Conservation (phyloP, 768 basidiomycete species). For the Naganishia antarctica region DNA sequence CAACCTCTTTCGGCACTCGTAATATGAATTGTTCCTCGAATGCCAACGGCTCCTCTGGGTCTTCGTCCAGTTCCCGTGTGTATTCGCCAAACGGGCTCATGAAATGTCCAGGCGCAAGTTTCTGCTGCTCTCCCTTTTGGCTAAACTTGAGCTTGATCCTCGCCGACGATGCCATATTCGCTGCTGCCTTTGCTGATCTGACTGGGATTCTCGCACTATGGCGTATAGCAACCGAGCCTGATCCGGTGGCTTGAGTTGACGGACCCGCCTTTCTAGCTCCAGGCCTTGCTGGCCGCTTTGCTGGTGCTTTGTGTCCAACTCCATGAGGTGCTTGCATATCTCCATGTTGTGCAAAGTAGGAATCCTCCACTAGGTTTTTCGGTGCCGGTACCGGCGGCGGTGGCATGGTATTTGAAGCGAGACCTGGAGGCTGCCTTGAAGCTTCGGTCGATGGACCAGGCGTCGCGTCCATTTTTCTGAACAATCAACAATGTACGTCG, state of each 20-base stretch:
- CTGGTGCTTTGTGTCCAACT: constrained; percentile 22
- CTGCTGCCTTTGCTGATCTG: not conserved
- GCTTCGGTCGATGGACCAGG: constrained; percentile 4
- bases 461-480: not conserved
- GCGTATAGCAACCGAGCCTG: not conserved
- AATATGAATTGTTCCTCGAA: constrained; percentile 98
- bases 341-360: not conserved
- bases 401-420: not conserved
- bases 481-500: too few species aligned
- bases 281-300: not conserved
- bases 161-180: constrained; percentile 9
- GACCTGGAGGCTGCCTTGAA: constrained; percentile 3
- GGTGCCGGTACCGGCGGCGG: constrained; percentile 1
- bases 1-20: constrained; percentile 71
- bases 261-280: not conserved
- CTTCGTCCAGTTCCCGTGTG: constrained; percentile 89
- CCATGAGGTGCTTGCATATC: not conserved
- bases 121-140: constrained; percentile 25
- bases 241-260: not conserved
- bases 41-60: constrained; percentile 80
- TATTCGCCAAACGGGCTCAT: constrained; percentile 86
- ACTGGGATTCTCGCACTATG: not conserved
- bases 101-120: constrained; percentile 8
- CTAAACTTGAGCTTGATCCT: constrained; percentile 27
- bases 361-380: not conserved